Evolutionary conservation across 257 asterid species (phyloP), one percentile per base, ranked within the genome.

Genomic region (Solanum sitiens): DNA sequence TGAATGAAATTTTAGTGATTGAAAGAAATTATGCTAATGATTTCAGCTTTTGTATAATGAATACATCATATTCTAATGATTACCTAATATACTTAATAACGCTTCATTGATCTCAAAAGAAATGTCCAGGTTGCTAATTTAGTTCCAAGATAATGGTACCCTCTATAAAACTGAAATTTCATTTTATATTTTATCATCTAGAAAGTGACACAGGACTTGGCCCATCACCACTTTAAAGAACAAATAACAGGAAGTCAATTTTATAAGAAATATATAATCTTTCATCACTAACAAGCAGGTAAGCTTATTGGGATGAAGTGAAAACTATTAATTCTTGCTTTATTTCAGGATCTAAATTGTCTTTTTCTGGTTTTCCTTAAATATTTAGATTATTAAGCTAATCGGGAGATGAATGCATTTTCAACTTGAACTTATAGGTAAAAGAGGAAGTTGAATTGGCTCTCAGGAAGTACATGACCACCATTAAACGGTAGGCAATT

Each of bases 381-480:
- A 65, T 37, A 61, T 45, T 63, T 65, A 4, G 35, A 65, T 53
- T 45, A 20, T 30, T 7, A 71, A 32, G n/a, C 45, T 44, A 10
- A 75, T 71, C 16, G 14, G 8, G 35, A 86, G 65, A 86, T 86
- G 83, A 40, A 77, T 77, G 32, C 82, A 44, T 83, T 90, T 86
- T 86, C 88, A 87, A 86, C 88, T 86, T 90, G 89, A 84, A 79
- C 70, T 89, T 85, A 83, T 93, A 95, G 98, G 99, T 96, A 72
- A 96, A 92, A 91, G 99, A 96, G 95, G 99, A 96, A 93, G 95
- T 96, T 88, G 99, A 96, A 88, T 85, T 91, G 44, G 99, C 99
- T n/a, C 93, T 96, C 87, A 90, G 91, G 88, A 96, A 92, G 87
- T 93, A 95, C 82, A 73, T 93, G 86, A 91, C 91, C 88, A 91